phyloP scores from a whole-genome alignment of 2,329 filamentous ascomycete genomes.

The Aspergillus niger region DNA sequence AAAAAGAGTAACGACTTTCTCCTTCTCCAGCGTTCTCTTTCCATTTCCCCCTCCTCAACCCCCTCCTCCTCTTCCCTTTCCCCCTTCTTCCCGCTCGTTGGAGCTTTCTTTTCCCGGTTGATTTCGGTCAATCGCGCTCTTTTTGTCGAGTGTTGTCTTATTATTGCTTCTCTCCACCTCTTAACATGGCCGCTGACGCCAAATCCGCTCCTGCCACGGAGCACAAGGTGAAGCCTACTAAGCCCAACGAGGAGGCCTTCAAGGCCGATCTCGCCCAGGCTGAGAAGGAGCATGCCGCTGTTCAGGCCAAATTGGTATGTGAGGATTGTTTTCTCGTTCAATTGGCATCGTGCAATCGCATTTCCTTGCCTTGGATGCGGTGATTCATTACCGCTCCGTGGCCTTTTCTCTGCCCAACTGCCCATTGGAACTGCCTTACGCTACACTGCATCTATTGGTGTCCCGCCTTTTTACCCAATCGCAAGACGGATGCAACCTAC shows the following conservation, averaged over 20 bases:
- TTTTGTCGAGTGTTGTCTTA: slow-evolving; percentile 10
- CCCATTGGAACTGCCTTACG: background rate
- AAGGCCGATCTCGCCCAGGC: slow-evolving; percentile 76
- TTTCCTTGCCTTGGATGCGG: slow-evolving; percentile 6
- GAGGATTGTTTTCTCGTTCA: background rate
- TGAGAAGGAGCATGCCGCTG: slow-evolving; percentile 81
- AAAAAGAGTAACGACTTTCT: slow-evolving; percentile 9
- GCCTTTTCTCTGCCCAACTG: background rate
- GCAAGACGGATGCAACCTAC: background rate
- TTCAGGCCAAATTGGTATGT: slow-evolving; percentile 68
- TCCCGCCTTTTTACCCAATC: background rate
- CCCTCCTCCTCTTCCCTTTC: slow-evolving; percentile 5
- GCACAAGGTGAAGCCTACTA: slow-evolving; percentile 66
- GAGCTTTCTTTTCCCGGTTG: slow-evolving; percentile 9
- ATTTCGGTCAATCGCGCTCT: slow-evolving; percentile 13
- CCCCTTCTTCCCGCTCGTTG: slow-evolving; percentile 1
- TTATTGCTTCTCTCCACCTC: slow-evolving; percentile 9
- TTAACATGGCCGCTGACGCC: slow-evolving; percentile 39
- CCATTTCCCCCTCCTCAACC: background rate
- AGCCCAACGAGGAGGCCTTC: slow-evolving; percentile 83
- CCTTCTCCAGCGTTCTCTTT: slow-evolving; percentile 13
- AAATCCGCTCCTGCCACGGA: slow-evolving; percentile 37
- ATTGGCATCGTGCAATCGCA: slow-evolving; percentile 10
- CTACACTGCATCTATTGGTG: background rate
- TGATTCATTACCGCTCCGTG: background rate